phyloP scores from a whole-genome alignment of 2,329 filamentous ascomycete genomes.

The Aaosphaeria pasadenensis region DNA sequence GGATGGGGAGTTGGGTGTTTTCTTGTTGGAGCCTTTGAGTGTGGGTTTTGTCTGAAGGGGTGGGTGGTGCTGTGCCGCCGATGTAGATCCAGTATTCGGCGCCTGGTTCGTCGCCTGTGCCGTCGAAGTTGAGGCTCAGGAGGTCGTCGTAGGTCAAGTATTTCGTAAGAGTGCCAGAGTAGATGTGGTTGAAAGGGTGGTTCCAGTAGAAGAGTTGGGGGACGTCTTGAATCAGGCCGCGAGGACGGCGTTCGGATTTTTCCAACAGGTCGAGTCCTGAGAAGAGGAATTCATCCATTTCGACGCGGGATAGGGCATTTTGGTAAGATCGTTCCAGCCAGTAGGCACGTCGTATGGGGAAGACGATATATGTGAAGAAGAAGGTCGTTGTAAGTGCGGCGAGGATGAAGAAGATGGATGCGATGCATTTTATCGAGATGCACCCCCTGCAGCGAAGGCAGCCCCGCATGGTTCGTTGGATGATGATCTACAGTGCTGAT shows the following conservation, averaged over 20 bases:
- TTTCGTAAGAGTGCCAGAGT: background rate
- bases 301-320: background rate
- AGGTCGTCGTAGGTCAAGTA: background rate
- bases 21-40: background rate
- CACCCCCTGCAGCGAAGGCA: too few relatives aligned
- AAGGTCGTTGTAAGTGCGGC: too few relatives aligned
- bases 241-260: background rate
- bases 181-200: too few relatives aligned
- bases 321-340: conserved; percentile 4
- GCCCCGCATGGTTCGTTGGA: too few relatives aligned
- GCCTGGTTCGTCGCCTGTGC: background rate
- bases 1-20: too few relatives aligned
- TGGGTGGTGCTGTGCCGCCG: background rate
- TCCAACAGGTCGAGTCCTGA: background rate
- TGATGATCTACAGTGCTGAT: too few relatives aligned
- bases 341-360: conserved; percentile 5
- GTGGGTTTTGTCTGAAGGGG: background rate
- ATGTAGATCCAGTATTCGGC: conserved; percentile 2
- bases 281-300: background rate
- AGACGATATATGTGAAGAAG: background rate
- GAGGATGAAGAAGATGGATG: too few relatives aligned
- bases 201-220: background rate
- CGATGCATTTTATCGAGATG: too few relatives aligned
- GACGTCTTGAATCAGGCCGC: background rate
- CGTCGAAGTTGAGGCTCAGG: conserved; percentile 1